Evolutionary conservation across 306 rosid species (phyloP), one percentile per base, ranked within the genome.

Genomic region (Ormosia emarginata): DNA sequence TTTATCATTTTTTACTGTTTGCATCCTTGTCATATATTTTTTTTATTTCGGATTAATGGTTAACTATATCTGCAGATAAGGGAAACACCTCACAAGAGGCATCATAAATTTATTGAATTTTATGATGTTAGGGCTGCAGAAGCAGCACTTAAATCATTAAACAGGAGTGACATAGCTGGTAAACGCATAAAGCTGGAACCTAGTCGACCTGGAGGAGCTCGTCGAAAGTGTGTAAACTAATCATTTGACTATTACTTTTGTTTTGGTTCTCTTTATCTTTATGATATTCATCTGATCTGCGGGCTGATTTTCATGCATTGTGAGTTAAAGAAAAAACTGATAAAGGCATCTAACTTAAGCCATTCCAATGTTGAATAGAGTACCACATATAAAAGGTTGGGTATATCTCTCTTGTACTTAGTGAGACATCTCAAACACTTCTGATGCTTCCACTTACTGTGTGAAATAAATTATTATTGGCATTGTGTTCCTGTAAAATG

Each of bases 171-270:
- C 86, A 95, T 95, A 79, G 98, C 97, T 77, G 99, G 99, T 73
- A 95, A 95, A 84, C 97, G 98, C 57, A 95, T 95, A 86, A 95
- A 95, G 83, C 99, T 95, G 44, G 99, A 95, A 88, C 99, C 98
- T 52, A 95, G 99, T 80, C 98, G 99, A 29, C 99, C 99, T 77
- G 99, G 99, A 53, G 99, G 99, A 86, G 98, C 99, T 67, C 98
- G 99, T 65, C 85, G 99, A 86, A 95, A 90, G 99, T 95, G 84
- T 74, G 97, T 79, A 79, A 17, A 39, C 72, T 69, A 66, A 64
- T 79, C 32, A 34, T 70, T 74, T 84, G 36, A 34, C 68, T 32
- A 32, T 55, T 86, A 18, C 17, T 67, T 75, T 75, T 32, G 34
- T 59, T 56, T 74, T 56, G 11, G 39, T 64, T 67, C 36, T 41